Evolutionary conservation across 331 rosid genomes (phyloP).

Genomic region (Acacia concinna): DNA sequence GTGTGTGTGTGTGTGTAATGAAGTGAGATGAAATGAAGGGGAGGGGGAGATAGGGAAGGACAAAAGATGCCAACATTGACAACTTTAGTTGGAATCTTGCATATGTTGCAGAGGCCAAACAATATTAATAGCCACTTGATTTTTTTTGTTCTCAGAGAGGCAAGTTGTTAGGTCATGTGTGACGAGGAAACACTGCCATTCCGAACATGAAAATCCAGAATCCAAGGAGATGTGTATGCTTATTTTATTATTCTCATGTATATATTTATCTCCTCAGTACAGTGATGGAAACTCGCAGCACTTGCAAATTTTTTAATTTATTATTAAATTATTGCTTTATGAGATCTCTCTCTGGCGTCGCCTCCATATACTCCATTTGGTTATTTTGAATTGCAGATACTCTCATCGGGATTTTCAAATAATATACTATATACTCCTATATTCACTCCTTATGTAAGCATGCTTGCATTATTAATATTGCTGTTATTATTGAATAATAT

Average conservation of each 20-base stretch:
- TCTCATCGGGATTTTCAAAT: slow-evolving; percentile 40
- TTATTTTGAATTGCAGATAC: slow-evolving; percentile 35
- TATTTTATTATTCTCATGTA: slow-evolving; percentile 18
- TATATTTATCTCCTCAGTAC: slow-evolving; percentile 24
- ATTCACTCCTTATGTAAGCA: neutral
- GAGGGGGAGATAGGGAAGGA: neutral
- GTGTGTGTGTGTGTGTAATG: neutral
- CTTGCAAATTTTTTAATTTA: slow-evolving; percentile 32
- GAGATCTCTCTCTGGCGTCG: slow-evolving; percentile 56
- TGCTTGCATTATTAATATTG: neutral
- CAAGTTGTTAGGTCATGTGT: slow-evolving; percentile 46
- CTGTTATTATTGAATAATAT: neutral
- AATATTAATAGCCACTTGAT: slow-evolving; percentile 27
- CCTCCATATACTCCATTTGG: slow-evolving; percentile 52
- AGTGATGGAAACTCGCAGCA: slow-evolving; percentile 53
- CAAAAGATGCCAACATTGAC: slow-evolving; percentile 25
- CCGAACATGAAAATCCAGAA: slow-evolving; percentile 77
- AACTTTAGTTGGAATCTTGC: slow-evolving; percentile 34
- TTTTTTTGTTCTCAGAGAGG: slow-evolving; percentile 15
- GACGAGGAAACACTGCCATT: slow-evolving; percentile 73
- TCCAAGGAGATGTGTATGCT: slow-evolving; percentile 52
- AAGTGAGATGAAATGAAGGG: neutral
- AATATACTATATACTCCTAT: neutral
- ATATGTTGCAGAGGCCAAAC: neutral
- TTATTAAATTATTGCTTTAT: slow-evolving; percentile 25